These are phyloP conservation scores for Lasiosphaeria ovina DNA, from an alignment of 495 filamentous ascomycete species.

Conservation along the genomic window DNA sequence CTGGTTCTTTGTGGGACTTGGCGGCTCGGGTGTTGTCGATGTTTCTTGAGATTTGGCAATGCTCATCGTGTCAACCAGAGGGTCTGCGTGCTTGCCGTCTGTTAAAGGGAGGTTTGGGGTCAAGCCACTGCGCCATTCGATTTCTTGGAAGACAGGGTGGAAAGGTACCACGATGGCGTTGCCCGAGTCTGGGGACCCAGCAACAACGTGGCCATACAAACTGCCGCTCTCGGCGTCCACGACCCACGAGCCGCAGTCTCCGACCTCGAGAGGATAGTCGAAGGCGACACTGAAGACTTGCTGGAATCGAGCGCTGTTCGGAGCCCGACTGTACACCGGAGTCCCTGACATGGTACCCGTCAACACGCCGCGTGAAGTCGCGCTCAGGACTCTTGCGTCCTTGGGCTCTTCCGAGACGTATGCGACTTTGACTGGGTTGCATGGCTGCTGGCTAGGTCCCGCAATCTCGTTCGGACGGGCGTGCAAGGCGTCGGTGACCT, in stretches of 20 bases:
- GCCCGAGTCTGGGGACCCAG: neutral
- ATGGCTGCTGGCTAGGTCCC: neutral
- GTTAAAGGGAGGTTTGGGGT: conserved; percentile 1
- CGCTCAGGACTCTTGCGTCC: neutral
- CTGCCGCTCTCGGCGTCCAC: conserved; percentile 6
- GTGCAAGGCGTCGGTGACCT: conserved; percentile 3
- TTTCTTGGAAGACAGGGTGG: conserved; percentile 3
- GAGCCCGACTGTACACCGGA: conserved; percentile 6
- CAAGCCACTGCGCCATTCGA: neutral
- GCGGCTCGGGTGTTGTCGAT: no score
- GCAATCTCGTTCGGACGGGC: neutral
- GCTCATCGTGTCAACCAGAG: conserved; percentile 14
- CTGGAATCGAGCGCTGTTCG: neutral
- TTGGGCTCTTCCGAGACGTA: neutral
- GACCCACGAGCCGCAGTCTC: conserved; percentile 11
- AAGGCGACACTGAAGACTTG: neutral
- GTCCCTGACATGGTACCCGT: conserved; percentile 1
- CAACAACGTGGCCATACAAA: conserved; percentile 9
- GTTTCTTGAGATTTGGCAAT: no score
- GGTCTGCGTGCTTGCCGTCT: conserved; percentile 34
- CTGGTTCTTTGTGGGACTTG: no score
- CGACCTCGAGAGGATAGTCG: conserved; percentile 5
- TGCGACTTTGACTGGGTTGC: neutral
- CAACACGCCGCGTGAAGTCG: conserved; percentile 6
- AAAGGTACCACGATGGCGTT: conserved; percentile 3